Base-by-base conservation (phyloP, 371 early-diverging fungal species). In the Blakeslea trispora region DNA sequence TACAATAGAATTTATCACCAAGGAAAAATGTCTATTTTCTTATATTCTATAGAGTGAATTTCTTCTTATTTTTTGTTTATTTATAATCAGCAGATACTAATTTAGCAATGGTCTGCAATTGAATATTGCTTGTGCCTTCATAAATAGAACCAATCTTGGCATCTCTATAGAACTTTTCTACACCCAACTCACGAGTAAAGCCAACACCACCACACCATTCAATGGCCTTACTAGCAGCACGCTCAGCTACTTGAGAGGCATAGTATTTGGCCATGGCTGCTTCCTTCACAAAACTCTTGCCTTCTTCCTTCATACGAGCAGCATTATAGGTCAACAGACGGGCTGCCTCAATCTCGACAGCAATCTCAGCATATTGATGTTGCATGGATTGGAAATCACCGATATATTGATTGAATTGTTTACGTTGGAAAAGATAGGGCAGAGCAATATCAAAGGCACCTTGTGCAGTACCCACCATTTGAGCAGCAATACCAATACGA, bases 201-300 rank as follows among this genome's bases (percentile, higher is more conserved):
- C 97, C 97, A 57, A 96, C 91, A 61, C 99, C 98, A 64, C 98
- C 99, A 68, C 91, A 81, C 98, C 96, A 97, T 78, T 97, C 98
- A 49, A 98, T 85, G 42, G 92, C 91, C 72, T 90, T 85, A 34
- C 92, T 86, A 10, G 97, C 86, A 22, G 95, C 86, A 63, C 84
- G 86, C 75, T 97, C 95, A 40, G 98, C 98, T 19, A 98, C 87
- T 81, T 97, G 97, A 50, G 93, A 91, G 17, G 95, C 80, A 67
- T 91, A 96, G 14, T 96, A 85, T 79, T 98, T 98, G 64, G 96
- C 96, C 97, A 98, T 97, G 45, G 97, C 97, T 52, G 98, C 98
- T 78, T 98, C 93, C 83, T 89, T 93, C 52, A 91, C 77, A 64
- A 98, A 96, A 45, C 75, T 71, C 71, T 85, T 84, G 54, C 93